Evolutionary conservation across 2,329 filamentous ascomycete genomes (phyloP), one percentile per base, ranked within the genome.

Genomic region (Fusarium sp.): DNA sequence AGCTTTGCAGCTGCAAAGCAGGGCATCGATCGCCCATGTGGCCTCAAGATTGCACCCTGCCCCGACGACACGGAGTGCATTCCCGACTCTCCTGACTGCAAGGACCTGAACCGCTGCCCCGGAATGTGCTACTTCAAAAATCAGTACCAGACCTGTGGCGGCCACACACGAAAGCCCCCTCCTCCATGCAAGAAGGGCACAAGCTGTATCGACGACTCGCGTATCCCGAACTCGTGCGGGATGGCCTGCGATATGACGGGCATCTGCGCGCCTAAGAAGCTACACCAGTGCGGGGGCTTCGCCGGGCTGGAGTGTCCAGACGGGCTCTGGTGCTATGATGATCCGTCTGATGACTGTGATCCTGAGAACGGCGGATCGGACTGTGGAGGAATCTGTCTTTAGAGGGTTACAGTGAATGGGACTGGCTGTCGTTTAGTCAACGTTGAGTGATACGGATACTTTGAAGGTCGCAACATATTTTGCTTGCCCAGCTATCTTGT

Each of bases 191-290:
- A 74, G 32, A 66, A 67, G 20, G 71, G 73, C 8, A 72, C 72
- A 5, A 65, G 68, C 4, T 85, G 83, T 61, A 67, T 77, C 13
- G 77, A 84, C 65, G 82, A 85, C 30, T 82, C 83, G 13, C 79
- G 82, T 34, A 58, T 66, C 14, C 76, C 72, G 6, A 27, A 20
- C 50, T 56, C 48, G 7, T 82, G 81, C 62, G 81, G 81, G 13
- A 67, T 81, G 76, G 79, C 81, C 5, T 83, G 81, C 66, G 81
- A 82, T 59, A 56, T 18, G 14, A 78, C 78, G 2, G 81, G 81
- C 8, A 81, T 83, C 43, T 83, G 79, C 39, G 68, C 82, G 6
- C 76, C 78, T 16, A 61, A 69, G 30, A 65, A 66, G 4, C 57
- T 67, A 10, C 70, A 58, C 10, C 25, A 35, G 7, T 82, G 81